phyloP scores from a whole-genome alignment of 1,139 yeast species.

The Yamadazyma diddensiae region DNA sequence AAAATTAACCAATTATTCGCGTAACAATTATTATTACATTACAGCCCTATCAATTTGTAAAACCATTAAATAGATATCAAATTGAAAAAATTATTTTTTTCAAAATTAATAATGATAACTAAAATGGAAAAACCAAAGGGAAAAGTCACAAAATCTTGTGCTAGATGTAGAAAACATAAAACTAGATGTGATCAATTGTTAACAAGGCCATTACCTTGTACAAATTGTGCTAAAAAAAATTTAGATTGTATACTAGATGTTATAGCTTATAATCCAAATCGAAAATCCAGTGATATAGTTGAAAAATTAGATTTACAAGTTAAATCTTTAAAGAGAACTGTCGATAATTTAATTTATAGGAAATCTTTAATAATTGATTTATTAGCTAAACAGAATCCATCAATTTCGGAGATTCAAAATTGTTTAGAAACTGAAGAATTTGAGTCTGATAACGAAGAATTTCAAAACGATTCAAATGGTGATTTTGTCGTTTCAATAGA shows the following conservation, averaged over 20 bases:
- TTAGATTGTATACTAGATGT: slow-evolving; percentile 51
- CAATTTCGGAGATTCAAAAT: slow-evolving; percentile 28
- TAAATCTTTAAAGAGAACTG: slow-evolving; percentile 21
- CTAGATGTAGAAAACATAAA: slow-evolving; percentile 62
- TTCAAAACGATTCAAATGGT: not conserved
- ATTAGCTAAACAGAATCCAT: slow-evolving; percentile 20
- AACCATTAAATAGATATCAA: no score
- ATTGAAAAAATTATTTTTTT: no score
- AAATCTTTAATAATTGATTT: slow-evolving; percentile 10
- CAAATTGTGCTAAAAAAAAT: slow-evolving; percentile 53
- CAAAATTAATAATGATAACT: slow-evolving; percentile 7
- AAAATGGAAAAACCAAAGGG: slow-evolving; percentile 8
- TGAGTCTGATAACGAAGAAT: not conserved
- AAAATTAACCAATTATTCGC: slow-evolving; percentile 5
- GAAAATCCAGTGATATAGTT: slow-evolving; percentile 27
- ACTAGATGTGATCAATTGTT: slow-evolving; percentile 58
- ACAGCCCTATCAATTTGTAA: no score
- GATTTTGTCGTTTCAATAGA: slow-evolving; percentile 9
- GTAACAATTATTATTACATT: slow-evolving; percentile 1
- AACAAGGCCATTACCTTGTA: slow-evolving; percentile 54
- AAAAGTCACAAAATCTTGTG: slow-evolving; percentile 53
- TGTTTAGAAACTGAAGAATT: slow-evolving; percentile 15
- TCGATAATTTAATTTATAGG: slow-evolving; percentile 19
- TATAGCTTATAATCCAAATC: slow-evolving; percentile 25
- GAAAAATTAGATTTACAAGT: slow-evolving; percentile 34